Evolutionary conservation across 108 stramenopile species (phyloP).

Genomic region (Fragilariopsis cylindrus): DNA sequence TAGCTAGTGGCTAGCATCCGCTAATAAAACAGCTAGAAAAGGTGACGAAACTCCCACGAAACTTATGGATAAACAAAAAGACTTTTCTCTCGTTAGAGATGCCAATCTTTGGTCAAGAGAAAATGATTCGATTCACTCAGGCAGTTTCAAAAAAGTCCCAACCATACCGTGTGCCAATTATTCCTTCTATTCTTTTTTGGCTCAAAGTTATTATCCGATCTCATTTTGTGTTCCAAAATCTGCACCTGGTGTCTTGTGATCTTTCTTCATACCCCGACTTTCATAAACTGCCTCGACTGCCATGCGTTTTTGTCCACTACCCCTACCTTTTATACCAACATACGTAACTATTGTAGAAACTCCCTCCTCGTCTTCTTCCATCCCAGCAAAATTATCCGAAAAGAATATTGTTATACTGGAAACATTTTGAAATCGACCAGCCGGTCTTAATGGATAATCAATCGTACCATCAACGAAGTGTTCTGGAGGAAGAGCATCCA

Average conservation of each 20-base stretch:
- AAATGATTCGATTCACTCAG: too few species aligned
- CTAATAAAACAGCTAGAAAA: too few species aligned
- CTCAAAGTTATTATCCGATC: neutral
- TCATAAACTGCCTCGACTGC: constrained; percentile 84
- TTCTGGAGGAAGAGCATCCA: constrained; percentile 67
- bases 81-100: too few species aligned
- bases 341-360: constrained; percentile 72
- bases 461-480: constrained; percentile 76
- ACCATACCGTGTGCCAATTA: too few species aligned
- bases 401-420: constrained; percentile 77
- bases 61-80: too few species aligned
- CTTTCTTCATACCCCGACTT: constrained; percentile 69
- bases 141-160: too few species aligned
- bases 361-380: constrained; percentile 47
- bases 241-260: constrained; percentile 72
- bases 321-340: constrained; percentile 86
- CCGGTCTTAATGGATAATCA: constrained; percentile 85
- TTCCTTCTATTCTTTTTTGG: too few species aligned
- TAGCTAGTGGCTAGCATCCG: too few species aligned
- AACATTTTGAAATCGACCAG: constrained; percentile 78
- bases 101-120: too few species aligned
- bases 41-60: too few species aligned
- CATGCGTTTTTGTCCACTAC: constrained; percentile 63
- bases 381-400: constrained; percentile 55
- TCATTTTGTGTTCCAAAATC: constrained; percentile 46